These are phyloP conservation scores for Raddia guianensis DNA, from an alignment of 176 grass and related monocot genomes.

Conservation along the genomic window DNA sequence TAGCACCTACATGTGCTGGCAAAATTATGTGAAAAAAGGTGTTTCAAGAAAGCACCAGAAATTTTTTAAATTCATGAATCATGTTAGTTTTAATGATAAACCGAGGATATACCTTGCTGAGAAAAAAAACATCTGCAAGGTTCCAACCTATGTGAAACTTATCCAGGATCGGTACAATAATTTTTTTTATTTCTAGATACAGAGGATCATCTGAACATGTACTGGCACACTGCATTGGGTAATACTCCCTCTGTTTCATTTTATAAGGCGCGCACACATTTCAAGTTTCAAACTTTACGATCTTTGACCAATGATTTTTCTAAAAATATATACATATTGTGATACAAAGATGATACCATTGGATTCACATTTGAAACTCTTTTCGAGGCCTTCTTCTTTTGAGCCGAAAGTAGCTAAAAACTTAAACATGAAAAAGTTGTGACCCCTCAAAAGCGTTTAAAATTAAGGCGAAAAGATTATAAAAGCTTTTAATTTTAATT, in stretches of 20 bases:
- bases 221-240: neutral
- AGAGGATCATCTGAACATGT: neutral
- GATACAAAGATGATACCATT: too few relatives aligned
- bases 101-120: neutral
- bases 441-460: too few relatives aligned
- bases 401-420: too few relatives aligned
- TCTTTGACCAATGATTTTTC: too few relatives aligned
- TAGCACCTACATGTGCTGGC: neutral
- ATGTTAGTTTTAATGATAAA: neutral
- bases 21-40: conserved; percentile 12
- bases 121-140: neutral
- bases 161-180: neutral
- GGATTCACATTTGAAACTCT: too few relatives aligned
- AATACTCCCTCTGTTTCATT: neutral
- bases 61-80: neutral
- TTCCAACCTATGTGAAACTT: neutral
- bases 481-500: too few relatives aligned
- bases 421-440: too few relatives aligned
- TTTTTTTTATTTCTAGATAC: neutral
- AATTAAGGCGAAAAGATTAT: too few relatives aligned
- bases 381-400: too few relatives aligned
- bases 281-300: too few relatives aligned
- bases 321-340: too few relatives aligned
- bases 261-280: too few relatives aligned
- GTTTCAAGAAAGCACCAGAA: neutral